These are phyloP conservation scores for Petunia hybrid DNA, from an alignment of 305 asterid genomes.

Conservation along the genomic window DNA sequence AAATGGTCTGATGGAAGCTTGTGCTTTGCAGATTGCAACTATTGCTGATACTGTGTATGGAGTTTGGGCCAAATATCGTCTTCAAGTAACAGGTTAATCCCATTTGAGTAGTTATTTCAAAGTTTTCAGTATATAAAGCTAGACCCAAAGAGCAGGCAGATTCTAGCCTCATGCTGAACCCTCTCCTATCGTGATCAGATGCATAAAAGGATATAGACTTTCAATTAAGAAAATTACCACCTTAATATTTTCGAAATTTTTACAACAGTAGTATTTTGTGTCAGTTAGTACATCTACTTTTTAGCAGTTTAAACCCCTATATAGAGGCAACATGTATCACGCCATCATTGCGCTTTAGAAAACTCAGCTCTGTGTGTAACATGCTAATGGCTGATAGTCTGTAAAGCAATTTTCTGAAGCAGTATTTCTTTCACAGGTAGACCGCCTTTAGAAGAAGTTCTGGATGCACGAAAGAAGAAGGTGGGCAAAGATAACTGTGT, in stretches of 20 bases:
- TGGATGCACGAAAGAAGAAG: slow-evolving; percentile 74
- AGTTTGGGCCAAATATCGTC: slow-evolving; percentile 92
- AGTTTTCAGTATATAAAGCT: not conserved
- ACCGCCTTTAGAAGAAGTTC: slow-evolving; percentile 80
- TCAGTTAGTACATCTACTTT: not conserved
- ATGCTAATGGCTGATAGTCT: slow-evolving; percentile 8
- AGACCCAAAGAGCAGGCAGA: not conserved
- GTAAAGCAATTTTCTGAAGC: slow-evolving; percentile 18
- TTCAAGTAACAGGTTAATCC: slow-evolving; percentile 71
- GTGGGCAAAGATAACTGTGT: slow-evolving; percentile 42
- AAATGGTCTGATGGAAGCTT: not conserved
- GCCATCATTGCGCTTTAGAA: not conserved
- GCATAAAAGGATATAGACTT: not conserved
- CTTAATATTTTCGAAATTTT: not conserved
- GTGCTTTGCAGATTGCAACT: slow-evolving; percentile 63
- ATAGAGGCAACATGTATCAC: not conserved
- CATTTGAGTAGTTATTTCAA: slow-evolving; percentile 14
- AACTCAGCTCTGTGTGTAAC: not conserved
- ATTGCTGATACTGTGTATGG: slow-evolving; percentile 74
- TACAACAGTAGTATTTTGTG: not conserved
- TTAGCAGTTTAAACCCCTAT: not conserved
- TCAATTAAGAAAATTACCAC: not conserved
- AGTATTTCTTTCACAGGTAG: slow-evolving; percentile 58
- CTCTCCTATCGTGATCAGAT: not conserved
- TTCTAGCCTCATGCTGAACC: not conserved